Evolutionary conservation across 2,329 filamentous ascomycete genomes (phyloP).

Genomic region (Chalaropsis ovoidea): DNA sequence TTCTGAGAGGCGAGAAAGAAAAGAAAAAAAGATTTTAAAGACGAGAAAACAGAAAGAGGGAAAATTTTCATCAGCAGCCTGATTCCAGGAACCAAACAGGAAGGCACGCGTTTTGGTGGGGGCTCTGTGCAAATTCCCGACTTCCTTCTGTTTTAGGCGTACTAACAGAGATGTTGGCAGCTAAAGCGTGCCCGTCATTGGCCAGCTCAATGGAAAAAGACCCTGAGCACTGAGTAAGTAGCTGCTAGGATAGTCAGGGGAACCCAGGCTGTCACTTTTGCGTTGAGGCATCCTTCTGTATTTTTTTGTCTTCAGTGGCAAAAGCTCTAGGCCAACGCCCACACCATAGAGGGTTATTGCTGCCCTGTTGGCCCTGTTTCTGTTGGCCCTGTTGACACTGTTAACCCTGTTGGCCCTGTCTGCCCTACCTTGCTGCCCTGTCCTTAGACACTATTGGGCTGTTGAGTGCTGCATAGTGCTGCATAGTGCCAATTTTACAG

Average conservation of each 20-base stretch:
- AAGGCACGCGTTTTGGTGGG: slow-evolving; percentile 1
- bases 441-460: no score
- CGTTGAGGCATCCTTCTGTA: no score
- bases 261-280: slow-evolving; percentile 9
- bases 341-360: background rate
- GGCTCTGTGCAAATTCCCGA: background rate
- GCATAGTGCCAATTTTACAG: background rate
- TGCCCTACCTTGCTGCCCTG: no score
- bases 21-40: background rate
- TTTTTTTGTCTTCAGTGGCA: slow-evolving; percentile 3
- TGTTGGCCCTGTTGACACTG: no score
- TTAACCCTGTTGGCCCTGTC: no score
- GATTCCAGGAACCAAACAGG: background rate
- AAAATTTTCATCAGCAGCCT: slow-evolving; percentile 6
- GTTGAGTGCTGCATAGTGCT: background rate
- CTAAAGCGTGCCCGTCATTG: background rate
- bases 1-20: background rate
- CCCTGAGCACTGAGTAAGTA: background rate
- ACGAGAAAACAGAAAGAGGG: background rate
- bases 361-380: no score
- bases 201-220: background rate
- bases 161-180: background rate
- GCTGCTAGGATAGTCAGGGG: background rate
- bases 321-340: background rate
- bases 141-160: background rate